These are phyloP conservation scores for Phytophthora cryptogea DNA, from an alignment of 352 stramenopile genomes.

Conservation along the genomic window DNA sequence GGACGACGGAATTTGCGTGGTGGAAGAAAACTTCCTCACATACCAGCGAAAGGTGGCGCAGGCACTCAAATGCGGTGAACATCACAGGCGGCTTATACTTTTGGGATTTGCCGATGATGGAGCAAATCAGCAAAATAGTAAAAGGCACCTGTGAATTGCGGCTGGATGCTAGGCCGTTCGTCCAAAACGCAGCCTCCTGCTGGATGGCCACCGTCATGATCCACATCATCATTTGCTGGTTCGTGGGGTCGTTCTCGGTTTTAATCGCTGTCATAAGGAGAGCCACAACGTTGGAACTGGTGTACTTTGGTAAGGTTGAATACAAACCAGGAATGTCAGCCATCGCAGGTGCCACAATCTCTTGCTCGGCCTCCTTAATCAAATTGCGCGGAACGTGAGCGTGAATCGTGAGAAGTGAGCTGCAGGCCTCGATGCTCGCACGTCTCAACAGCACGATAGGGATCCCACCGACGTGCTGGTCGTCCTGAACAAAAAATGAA, in stretches of 20 bases:
- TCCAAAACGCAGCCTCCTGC: conserved; percentile 87
- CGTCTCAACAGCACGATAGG: conserved; percentile 73
- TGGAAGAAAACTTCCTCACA: conserved; percentile 79
- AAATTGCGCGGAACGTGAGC: conserved; percentile 73
- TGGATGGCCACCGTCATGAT: conserved; percentile 86
- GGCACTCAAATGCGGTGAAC: conserved; percentile 86
- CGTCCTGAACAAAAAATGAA: conserved; percentile 60
- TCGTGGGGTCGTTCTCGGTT: conserved; percentile 79
- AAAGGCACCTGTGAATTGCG: conserved; percentile 86
- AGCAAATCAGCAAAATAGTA: conserved; percentile 85
- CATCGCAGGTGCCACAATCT: conserved; percentile 71
- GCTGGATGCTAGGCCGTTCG: conserved; percentile 76
- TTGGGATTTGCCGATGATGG: conserved; percentile 78
- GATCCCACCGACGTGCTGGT: conserved; percentile 75
- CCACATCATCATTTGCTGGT: conserved; percentile 91
- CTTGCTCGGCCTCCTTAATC: conserved; percentile 81
- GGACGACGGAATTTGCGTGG: conserved; percentile 75
- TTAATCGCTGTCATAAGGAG: conserved; percentile 86
- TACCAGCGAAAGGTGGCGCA: conserved; percentile 81
- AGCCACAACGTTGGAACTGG: conserved; percentile 84
- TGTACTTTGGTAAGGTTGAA: conserved; percentile 84
- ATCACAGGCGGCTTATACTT: conserved; percentile 85
- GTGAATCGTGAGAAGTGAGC: conserved; percentile 82
- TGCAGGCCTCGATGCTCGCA: conserved; percentile 81
- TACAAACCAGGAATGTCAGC: conserved; percentile 67